Evolutionary conservation across 805 yeast species (phyloP), one percentile per base, ranked within the genome.

Genomic region (Kuraishia hungarica): DNA sequence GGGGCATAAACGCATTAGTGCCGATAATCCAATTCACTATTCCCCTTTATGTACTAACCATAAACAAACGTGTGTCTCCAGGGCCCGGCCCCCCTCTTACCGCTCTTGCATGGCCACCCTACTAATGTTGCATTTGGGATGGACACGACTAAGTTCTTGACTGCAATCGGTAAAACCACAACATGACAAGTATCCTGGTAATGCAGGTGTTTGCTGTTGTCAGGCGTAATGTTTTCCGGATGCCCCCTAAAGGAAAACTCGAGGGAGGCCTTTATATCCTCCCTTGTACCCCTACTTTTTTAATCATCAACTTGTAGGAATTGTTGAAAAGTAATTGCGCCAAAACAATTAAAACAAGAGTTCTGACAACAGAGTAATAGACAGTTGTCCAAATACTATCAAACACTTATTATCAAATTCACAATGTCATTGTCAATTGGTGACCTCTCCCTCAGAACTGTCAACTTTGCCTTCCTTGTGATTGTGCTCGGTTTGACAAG

Each of bases 401-500:
- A 2, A 35, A 13, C 43, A 13, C 43, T 35, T 35, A 35, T 35
- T 15, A 35, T 13, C 43, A 35, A 22, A 24, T n/a, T 26, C 19
- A 56, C 22, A 52, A 67, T 67, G 72, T 78, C n/a, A n/a, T n/a
- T 87, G 69, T 84, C 91, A 55, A 78, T 83, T 65, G 84, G 87
- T 64, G 97, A 91, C 74, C 75, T 84, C 62, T 71, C 84, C 60
- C 79, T 91, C 64, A 88, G 99, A 78, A 75, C 72, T 50, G 62
- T 84, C 54, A 87, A 89, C 78, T 86, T 92, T 66, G 75, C 82
- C 64, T 84, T 89, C 73, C 79, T 91, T 60, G 83, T 84, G 57
- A 82, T 92, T 65, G 81, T 84, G 55, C 82, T 94, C 59, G 99
- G 97, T 70, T 79, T 93, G 65, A 82, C 94, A 61, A 97, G 91